Percentiles rank a stretch among this genome's conserved stretches.
phyloP scores from a whole-genome alignment of 805 yeast genomes.

The Metschnikowia peoriensis region DNA sequence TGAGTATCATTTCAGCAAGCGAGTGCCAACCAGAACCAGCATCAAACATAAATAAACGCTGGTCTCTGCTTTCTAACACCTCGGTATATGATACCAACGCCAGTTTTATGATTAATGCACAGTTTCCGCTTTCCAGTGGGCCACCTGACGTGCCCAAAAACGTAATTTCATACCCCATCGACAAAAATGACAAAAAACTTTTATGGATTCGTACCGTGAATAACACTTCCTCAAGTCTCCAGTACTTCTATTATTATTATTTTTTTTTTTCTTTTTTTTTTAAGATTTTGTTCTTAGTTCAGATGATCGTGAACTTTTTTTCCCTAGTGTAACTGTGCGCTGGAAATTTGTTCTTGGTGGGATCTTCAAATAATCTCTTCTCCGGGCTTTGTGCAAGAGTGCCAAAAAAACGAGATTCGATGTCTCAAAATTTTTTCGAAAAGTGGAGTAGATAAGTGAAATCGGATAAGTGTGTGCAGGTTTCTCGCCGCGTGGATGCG shows the following conservation, averaged over 20 bases:
- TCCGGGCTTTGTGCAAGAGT: neutral
- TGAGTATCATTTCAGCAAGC: constrained; percentile 40
- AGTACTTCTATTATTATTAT: too few relatives aligned
- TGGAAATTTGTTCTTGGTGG: too few relatives aligned
- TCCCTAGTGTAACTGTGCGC: too few relatives aligned
- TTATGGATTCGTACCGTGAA: neutral
- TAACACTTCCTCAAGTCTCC: too few relatives aligned
- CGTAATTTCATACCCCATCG: constrained; percentile 54
- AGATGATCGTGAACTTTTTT: too few relatives aligned
- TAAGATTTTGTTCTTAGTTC: too few relatives aligned
- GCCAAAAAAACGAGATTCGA: neutral
- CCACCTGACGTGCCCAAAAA: constrained; percentile 85
- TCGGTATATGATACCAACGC: constrained; percentile 35
- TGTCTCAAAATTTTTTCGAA: neutral
- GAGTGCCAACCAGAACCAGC: constrained; percentile 74
- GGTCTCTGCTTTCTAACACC: constrained; percentile 27
- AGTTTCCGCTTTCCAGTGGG: constrained; percentile 69
- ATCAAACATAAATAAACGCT: constrained; percentile 58
- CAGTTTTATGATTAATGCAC: constrained; percentile 67
- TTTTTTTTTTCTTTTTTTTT: too few relatives aligned
- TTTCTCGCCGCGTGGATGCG: neutral
- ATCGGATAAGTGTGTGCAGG: neutral
- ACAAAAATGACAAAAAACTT: neutral
- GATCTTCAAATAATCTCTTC: too few relatives aligned
- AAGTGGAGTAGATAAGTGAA: neutral